phyloP scores from a whole-genome alignment of 345 rosid genomes.

The Ceriops decandra region DNA sequence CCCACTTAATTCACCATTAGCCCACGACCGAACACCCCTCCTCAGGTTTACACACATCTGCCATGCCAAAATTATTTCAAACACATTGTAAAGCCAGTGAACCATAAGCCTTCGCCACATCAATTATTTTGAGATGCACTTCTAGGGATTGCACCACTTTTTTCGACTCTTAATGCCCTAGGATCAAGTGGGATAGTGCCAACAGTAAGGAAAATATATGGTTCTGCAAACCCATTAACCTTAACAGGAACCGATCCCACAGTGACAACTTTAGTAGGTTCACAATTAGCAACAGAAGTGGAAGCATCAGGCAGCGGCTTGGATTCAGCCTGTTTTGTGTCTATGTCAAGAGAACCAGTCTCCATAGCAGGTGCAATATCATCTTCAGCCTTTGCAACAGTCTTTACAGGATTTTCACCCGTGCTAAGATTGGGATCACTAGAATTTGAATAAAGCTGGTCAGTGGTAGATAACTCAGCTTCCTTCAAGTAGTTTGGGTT shows the following conservation, averaged over 20 bases:
- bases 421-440: conserved; percentile 17
- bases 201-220: conserved; percentile 42
- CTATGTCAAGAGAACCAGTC: conserved; percentile 36
- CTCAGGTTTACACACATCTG: conserved; percentile 2
- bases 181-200: conserved; percentile 69
- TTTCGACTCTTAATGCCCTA: conserved; percentile 36
- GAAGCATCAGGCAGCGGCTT: conserved; percentile 14
- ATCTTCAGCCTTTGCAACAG: conserved; percentile 16
- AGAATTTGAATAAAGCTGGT: conserved; percentile 15
- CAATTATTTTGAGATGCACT: conserved; percentile 11
- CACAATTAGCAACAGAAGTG: conserved; percentile 16
- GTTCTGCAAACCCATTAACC: conserved; percentile 48
- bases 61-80: background rate
- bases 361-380: conserved; percentile 22
- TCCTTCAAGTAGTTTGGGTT: conserved; percentile 21
- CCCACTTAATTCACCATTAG: background rate
- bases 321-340: conserved; percentile 27
- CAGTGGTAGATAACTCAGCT: conserved; percentile 12
- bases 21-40: background rate
- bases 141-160: conserved; percentile 22
- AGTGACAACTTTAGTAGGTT: conserved; percentile 37
- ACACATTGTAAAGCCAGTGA: background rate
- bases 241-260: conserved; percentile 72
- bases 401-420: conserved; percentile 14
- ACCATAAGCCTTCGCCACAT: conserved; percentile 7